Conservation (phyloP, 192 early-diverging fungal species). For the Rhizophagus clarus region DNA sequence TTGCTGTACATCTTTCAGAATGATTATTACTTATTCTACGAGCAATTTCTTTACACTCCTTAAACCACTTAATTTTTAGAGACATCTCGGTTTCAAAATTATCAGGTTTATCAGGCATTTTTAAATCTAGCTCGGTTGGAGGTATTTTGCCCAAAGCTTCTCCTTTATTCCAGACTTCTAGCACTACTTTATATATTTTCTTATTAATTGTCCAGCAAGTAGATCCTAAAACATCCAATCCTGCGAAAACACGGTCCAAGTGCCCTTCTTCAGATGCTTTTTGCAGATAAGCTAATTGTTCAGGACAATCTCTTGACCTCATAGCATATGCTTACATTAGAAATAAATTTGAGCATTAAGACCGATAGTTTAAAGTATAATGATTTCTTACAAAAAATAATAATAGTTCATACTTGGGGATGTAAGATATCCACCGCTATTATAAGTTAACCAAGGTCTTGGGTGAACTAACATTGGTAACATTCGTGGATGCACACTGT, state of each 20-base stretch:
- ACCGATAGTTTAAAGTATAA: not conserved
- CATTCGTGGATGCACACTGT: slow-evolving; percentile 69
- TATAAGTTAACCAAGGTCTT: slow-evolving; percentile 85
- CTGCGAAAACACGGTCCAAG: slow-evolving; percentile 67
- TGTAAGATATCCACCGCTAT: slow-evolving; percentile 85
- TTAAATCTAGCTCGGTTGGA: slow-evolving; percentile 44
- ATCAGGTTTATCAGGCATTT: slow-evolving; percentile 60
- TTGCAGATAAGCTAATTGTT: slow-evolving; percentile 78
- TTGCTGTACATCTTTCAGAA: slow-evolving; percentile 86
- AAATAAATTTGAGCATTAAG: not conserved
- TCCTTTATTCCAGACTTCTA: slow-evolving; percentile 89
- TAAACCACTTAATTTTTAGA: slow-evolving; percentile 56
- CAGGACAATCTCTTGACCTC: slow-evolving; percentile 68
- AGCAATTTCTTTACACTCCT: slow-evolving; percentile 57
- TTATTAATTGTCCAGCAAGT: slow-evolving; percentile 90
- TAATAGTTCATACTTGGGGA: slow-evolving; percentile 52
- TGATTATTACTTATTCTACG: slow-evolving; percentile 74
- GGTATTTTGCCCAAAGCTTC: slow-evolving; percentile 75
- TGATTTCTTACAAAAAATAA: not conserved
- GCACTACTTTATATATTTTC: slow-evolving; percentile 73
- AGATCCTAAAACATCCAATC: slow-evolving; percentile 85
- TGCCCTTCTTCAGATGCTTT: slow-evolving; percentile 77
- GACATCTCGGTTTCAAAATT: slow-evolving; percentile 63
- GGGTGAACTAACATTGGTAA: slow-evolving; percentile 95
- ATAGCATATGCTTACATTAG: slow-evolving; percentile 44